phyloP scores from a whole-genome alignment of 768 basidiomycete species.

The Antrodiella citrinella region DNA sequence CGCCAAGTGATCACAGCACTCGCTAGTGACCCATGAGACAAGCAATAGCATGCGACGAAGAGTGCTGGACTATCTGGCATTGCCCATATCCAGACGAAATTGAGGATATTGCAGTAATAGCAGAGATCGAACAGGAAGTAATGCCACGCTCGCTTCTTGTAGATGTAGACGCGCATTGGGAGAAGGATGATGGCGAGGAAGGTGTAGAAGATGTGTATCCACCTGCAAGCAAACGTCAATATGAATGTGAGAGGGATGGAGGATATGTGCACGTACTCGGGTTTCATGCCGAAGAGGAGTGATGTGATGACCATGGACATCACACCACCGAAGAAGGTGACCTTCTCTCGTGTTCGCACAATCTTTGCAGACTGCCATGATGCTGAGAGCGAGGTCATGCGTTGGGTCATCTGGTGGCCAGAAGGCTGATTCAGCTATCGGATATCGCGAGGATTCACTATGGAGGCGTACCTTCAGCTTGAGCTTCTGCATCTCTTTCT shows the following conservation, averaged over 20 bases:
- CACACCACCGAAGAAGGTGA: constrained; percentile 92
- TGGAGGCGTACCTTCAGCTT: constrained; percentile 62
- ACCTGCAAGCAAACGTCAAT: constrained; percentile 36
- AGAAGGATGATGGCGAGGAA: constrained; percentile 70
- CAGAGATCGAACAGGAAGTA: constrained; percentile 92
- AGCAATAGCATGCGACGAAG: constrained; percentile 88
- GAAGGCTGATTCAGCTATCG: no score
- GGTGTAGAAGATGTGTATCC: constrained; percentile 86
- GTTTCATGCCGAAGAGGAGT: constrained; percentile 80
- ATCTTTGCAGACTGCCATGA: constrained; percentile 94
- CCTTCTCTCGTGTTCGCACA: constrained; percentile 72
- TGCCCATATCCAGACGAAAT: constrained; percentile 88
- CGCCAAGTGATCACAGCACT: constrained; percentile 98
- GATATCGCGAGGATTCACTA: no score
- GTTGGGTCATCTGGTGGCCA: constrained; percentile 76
- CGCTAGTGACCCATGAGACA: constrained; percentile 85
- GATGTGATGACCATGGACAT: constrained; percentile 82
- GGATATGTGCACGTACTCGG: constrained; percentile 51
- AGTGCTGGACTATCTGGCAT: constrained; percentile 69
- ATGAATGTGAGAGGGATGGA: not conserved
- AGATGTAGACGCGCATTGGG: constrained; percentile 73
- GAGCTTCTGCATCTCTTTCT: constrained; percentile 80
- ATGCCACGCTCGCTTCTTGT: constrained; percentile 91
- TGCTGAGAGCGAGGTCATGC: constrained; percentile 66
- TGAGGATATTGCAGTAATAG: constrained; percentile 89